Evolutionary conservation across 495 filamentous ascomycete species (phyloP).

Genomic region (Penicillium crystallinum): DNA sequence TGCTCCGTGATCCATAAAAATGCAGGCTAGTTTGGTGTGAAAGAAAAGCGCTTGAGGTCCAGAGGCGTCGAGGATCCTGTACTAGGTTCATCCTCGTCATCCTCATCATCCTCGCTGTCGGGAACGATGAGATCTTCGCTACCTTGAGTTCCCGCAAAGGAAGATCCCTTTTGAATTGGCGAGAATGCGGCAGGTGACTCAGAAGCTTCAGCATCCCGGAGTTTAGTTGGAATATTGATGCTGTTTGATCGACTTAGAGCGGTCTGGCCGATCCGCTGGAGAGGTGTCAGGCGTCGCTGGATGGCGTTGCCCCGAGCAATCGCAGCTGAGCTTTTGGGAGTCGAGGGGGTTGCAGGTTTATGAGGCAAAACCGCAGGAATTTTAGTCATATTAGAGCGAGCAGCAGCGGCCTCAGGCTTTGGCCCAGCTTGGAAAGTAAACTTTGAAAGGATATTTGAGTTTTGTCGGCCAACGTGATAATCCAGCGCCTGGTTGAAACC

Average conservation of each 20-base stretch:
- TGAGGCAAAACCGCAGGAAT: slow-evolving; percentile 13
- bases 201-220: slow-evolving; percentile 10
- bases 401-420: not conserved
- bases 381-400: slow-evolving; percentile 4
- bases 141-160: slow-evolving; percentile 37
- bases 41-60: slow-evolving; percentile 52
- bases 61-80: slow-evolving; percentile 23
- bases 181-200: slow-evolving; percentile 6
- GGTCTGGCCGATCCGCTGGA: slow-evolving; percentile 44
- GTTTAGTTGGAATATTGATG: slow-evolving; percentile 25
- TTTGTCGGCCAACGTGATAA: slow-evolving; percentile 36
- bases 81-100: slow-evolving; percentile 25
- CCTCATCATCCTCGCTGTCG: slow-evolving; percentile 60
- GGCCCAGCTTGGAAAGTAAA: slow-evolving; percentile 26
- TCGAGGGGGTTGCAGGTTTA: not conserved
- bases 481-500: slow-evolving; percentile 31
- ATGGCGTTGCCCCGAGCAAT: slow-evolving; percentile 13
- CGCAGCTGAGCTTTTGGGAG: slow-evolving; percentile 6
- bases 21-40: slow-evolving; percentile 31
- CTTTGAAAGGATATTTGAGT: slow-evolving; percentile 31
- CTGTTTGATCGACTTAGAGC: slow-evolving; percentile 42
- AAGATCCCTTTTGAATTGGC: slow-evolving; percentile 1
- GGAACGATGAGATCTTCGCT: slow-evolving; percentile 75
- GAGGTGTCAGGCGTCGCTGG: slow-evolving; percentile 36
- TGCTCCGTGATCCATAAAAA: slow-evolving; percentile 17